A percentile compares a stretch with the other conserved stretches of the same genome.
These are phyloP conservation scores for Phaeosphaeriaceae sp. DNA, from an alignment of 2,329 filamentous ascomycete species.

Conservation along the genomic window DNA sequence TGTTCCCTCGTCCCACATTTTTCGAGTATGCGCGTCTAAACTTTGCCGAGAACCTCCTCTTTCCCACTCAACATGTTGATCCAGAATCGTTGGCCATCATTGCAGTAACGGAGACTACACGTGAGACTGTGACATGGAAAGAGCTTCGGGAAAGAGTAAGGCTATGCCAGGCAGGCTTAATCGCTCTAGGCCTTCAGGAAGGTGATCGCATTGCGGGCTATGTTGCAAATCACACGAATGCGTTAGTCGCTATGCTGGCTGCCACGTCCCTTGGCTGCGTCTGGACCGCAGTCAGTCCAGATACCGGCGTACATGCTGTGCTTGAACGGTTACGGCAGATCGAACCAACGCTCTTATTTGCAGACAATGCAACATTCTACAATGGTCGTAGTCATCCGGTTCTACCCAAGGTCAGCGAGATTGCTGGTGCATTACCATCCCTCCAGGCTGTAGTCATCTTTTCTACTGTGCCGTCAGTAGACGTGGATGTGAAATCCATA, in stretches of 20 bases:
- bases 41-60: constrained; percentile 94
- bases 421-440: constrained; percentile 70
- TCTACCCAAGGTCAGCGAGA: constrained; percentile 77
- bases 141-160: constrained; percentile 80
- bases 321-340: constrained; percentile 88
- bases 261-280: constrained; percentile 82
- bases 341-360: constrained; percentile 79
- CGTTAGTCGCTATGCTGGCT: constrained; percentile 86
- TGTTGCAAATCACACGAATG: constrained; percentile 87
- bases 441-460: constrained; percentile 78
- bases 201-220: constrained; percentile 73
- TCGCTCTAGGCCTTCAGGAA: constrained; percentile 68
- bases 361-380: constrained; percentile 87
- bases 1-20: constrained; percentile 89
- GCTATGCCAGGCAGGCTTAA: constrained; percentile 73
- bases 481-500: constrained; percentile 49
- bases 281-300: constrained; percentile 92
- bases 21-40: constrained; percentile 82
- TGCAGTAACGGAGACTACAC: constrained; percentile 75
- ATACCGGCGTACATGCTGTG: constrained; percentile 90
- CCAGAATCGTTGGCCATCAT: constrained; percentile 74
- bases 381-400: constrained; percentile 90
- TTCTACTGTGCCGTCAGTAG: constrained; percentile 62
- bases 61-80: constrained; percentile 66
- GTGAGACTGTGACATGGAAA: constrained; percentile 75